Evolutionary conservation across 2,329 filamentous ascomycete genomes (phyloP).

Genomic region (Fusarium armeniacum): DNA sequence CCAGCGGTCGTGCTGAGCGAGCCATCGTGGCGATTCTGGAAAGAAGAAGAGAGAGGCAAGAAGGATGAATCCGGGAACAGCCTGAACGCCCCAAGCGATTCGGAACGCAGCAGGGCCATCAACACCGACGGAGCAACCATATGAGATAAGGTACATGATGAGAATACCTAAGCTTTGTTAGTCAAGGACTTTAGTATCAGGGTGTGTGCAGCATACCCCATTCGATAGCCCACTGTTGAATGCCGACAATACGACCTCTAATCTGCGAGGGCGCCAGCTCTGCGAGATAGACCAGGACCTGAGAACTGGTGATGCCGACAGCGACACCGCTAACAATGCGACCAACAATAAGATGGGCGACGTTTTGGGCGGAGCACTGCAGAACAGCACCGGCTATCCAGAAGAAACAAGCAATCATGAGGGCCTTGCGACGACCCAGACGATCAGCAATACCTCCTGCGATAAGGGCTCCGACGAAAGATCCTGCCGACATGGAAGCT

Average conservation of each 20-base stretch:
- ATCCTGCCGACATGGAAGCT: conserved; percentile 64
- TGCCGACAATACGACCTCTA: conserved; percentile 76
- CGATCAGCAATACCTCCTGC: conserved; percentile 64
- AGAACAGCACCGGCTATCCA: conserved; percentile 72
- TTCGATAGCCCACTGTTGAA: conserved; percentile 82
- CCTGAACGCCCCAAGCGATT: conserved; percentile 75
- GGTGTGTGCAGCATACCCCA: conserved; percentile 54
- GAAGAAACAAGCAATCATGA: conserved; percentile 62
- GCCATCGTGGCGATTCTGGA: conserved; percentile 74
- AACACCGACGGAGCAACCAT: conserved; percentile 70
- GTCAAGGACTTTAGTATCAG: not conserved
- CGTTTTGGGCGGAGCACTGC: conserved; percentile 69
- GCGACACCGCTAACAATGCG: conserved; percentile 74
- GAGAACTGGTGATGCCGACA: conserved; percentile 76
- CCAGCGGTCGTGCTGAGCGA: conserved; percentile 72
- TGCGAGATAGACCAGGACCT: conserved; percentile 77
- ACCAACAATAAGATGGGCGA: conserved; percentile 67
- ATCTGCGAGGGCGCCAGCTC: conserved; percentile 71
- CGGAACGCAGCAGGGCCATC: conserved; percentile 70
- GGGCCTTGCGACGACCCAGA: conserved; percentile 60
- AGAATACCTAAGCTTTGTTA: conserved; percentile 67
- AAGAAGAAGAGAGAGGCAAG: conserved; percentile 71
- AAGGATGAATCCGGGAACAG: conserved; percentile 70
- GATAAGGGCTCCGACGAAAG: conserved; percentile 61
- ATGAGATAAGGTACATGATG: conserved; percentile 78